phyloP scores from a whole-genome alignment of 495 filamentous ascomycete genomes.

The Lasiosphaeria hispida region DNA sequence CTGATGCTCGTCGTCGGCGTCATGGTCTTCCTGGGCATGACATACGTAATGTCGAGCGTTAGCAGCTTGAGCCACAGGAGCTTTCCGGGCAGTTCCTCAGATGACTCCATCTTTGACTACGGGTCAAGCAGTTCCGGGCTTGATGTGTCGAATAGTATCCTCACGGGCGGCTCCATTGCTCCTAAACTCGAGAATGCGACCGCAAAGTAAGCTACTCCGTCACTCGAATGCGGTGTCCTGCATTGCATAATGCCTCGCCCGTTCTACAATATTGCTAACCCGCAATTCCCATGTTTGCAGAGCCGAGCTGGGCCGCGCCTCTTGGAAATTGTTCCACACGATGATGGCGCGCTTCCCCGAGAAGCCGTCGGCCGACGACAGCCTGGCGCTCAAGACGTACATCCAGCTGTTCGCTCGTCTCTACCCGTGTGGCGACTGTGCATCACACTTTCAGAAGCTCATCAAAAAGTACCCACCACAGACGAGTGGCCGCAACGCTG shows the following conservation, averaged over 20 bases:
- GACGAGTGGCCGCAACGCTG: slow-evolving; percentile 74
- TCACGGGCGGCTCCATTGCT: slow-evolving; percentile 80
- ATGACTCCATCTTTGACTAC: background rate
- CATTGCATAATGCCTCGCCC: background rate
- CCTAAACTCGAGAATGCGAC: slow-evolving; percentile 92
- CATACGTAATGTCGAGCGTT: slow-evolving; percentile 35
- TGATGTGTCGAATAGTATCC: slow-evolving; percentile 36
- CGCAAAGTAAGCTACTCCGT: slow-evolving; percentile 57
- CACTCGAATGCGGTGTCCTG: background rate
- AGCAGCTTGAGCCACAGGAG: background rate
- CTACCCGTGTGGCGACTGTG: slow-evolving; percentile 96
- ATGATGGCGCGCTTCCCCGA: slow-evolving; percentile 93
- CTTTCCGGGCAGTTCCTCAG: slow-evolving; percentile 2
- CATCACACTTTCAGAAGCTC: slow-evolving; percentile 81
- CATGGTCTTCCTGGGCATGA: slow-evolving; percentile 35
- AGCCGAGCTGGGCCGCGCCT: slow-evolving; percentile 82
- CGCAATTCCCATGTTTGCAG: slow-evolving; percentile 39
- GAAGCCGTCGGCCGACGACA: slow-evolving; percentile 77
- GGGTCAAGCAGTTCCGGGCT: slow-evolving; percentile 21
- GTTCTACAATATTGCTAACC: slow-evolving; percentile 12
- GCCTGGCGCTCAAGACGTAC: slow-evolving; percentile 76
- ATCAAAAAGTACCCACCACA: slow-evolving; percentile 86
- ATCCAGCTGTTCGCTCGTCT: slow-evolving; percentile 87
- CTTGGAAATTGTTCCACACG: slow-evolving; percentile 93
- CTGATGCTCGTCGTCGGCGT: slow-evolving; percentile 34